Conservation (phyloP, 352 stramenopile species). For the Globisporangium spiculum region DNA sequence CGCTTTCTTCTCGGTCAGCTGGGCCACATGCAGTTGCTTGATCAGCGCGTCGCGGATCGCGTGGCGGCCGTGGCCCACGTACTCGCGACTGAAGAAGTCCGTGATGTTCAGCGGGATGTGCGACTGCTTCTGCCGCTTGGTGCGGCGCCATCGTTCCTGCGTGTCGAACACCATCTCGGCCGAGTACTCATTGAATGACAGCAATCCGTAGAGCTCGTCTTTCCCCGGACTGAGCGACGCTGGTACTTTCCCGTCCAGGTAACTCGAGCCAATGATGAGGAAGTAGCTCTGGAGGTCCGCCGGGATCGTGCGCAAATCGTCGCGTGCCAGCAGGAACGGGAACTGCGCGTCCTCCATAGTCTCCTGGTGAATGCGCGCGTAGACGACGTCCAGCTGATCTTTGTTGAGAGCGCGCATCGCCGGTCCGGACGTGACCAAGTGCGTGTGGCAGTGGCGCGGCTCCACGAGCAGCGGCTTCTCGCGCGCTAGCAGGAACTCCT, state of each 20-base stretch:
- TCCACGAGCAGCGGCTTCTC: constrained; percentile 31
- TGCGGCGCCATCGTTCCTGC: constrained; percentile 62
- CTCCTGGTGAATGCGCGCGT: constrained; percentile 32
- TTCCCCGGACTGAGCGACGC: constrained; percentile 48
- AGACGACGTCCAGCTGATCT: constrained; percentile 24
- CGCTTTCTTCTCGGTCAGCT: constrained; percentile 5
- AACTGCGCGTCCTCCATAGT: constrained; percentile 52
- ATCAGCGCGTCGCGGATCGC: constrained; percentile 24
- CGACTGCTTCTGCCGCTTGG: constrained; percentile 53
- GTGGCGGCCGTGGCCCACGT: constrained; percentile 36
- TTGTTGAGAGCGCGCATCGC: constrained; percentile 28
- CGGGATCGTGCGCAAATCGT: constrained; percentile 43
- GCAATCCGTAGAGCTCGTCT: constrained; percentile 51
- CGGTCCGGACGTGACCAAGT: constrained; percentile 25
- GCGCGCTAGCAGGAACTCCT: constrained; percentile 25
- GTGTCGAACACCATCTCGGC: constrained; percentile 60
- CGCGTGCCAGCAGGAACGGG: constrained; percentile 50
- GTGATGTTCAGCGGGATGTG: constrained; percentile 58
- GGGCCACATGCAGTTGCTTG: constrained; percentile 23
- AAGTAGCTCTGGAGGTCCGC: constrained; percentile 48
- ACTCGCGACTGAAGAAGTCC: constrained; percentile 64
- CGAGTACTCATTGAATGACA: constrained; percentile 45
- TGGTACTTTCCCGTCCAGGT: constrained; percentile 44
- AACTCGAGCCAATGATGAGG: constrained; percentile 58
- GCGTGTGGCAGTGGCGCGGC: constrained; percentile 49